Evolutionary conservation across 129 eudicot genomes (phyloP).

Genomic region (Pulicaria dysenterica): DNA sequence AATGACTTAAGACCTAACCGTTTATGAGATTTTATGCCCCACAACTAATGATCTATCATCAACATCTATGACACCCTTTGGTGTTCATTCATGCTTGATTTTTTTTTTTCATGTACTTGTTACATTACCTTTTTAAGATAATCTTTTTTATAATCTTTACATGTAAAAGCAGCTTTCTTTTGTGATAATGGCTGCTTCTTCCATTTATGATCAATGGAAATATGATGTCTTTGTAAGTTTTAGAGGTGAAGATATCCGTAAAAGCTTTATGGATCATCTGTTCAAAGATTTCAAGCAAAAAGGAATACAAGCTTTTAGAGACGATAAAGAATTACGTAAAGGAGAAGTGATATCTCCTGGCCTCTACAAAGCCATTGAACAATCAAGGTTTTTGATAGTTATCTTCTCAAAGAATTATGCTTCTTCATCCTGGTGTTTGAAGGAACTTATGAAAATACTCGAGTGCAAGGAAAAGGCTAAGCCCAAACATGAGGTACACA

Average conservation of each 20-base stretch:
- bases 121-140: no score
- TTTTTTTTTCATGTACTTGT: no score
- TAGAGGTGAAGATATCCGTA: constrained; percentile 28
- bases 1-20: no score
- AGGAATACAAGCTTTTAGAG: constrained; percentile 18
- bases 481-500: constrained; percentile 6
- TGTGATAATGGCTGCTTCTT: constrained; percentile 5
- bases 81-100: no score
- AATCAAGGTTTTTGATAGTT: constrained; percentile 31
- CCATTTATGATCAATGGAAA: not conserved
- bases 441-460: constrained; percentile 30
- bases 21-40: no score
- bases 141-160: no score
- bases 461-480: constrained; percentile 16
- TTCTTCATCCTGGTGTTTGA: constrained; percentile 42
- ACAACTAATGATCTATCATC: no score
- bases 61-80: no score
- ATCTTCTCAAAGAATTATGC: constrained; percentile 41
- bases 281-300: constrained; percentile 10
- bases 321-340: not conserved
- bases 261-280: constrained; percentile 27
- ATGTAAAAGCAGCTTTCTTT: no score
- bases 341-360: constrained; percentile 31
- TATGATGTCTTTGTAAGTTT: constrained; percentile 25
- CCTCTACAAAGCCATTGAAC: constrained; percentile 30